Percentiles rank a stretch among this genome's conserved stretches.
These are phyloP conservation scores for Jaapia argillacea DNA, from an alignment of 768 basidiomycete species.

Conservation along the genomic window DNA sequence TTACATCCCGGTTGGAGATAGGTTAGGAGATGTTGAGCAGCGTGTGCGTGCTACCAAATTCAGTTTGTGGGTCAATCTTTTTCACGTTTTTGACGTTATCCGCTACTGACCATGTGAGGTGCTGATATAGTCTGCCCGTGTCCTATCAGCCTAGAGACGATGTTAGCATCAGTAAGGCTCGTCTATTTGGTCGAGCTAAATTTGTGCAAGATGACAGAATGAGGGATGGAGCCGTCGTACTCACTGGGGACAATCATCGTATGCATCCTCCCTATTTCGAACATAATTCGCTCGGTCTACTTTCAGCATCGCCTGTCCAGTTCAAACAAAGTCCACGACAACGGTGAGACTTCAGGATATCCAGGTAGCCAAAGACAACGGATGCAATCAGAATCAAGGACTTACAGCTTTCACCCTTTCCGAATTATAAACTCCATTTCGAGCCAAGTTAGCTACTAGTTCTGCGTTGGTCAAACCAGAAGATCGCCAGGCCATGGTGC, in stretches of 20 bases:
- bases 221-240: too few relatives aligned
- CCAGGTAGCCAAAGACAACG: too few relatives aligned
- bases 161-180: too few relatives aligned
- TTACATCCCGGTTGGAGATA: constrained; percentile 59
- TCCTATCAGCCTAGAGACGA: constrained; percentile 37
- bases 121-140: constrained; percentile 90
- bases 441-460: constrained; percentile 59
- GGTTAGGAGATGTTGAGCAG: constrained; percentile 65
- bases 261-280: constrained; percentile 24
- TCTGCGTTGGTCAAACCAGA: constrained; percentile 60
- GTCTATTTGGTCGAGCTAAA: too few relatives aligned
- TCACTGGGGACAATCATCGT: constrained; percentile 28
- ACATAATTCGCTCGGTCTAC: constrained; percentile 41
- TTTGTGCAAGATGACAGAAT: too few relatives aligned
- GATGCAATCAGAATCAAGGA: too few relatives aligned
- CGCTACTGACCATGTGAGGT: constrained; percentile 90
- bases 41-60: constrained; percentile 93
- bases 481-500: constrained; percentile 90
- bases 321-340: background rate
- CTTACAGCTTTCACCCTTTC: constrained; percentile 51
- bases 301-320: constrained; percentile 31
- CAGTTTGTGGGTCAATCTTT: too few relatives aligned
- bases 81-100: too few relatives aligned
- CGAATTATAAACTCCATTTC: constrained; percentile 43
- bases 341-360: background rate